Percentiles rank a stretch among this genome's conserved stretches.
Evolutionary conservation across 163 green algal genomes (phyloP).

Genomic region (Coccomyxa subellipsoidea): DNA sequence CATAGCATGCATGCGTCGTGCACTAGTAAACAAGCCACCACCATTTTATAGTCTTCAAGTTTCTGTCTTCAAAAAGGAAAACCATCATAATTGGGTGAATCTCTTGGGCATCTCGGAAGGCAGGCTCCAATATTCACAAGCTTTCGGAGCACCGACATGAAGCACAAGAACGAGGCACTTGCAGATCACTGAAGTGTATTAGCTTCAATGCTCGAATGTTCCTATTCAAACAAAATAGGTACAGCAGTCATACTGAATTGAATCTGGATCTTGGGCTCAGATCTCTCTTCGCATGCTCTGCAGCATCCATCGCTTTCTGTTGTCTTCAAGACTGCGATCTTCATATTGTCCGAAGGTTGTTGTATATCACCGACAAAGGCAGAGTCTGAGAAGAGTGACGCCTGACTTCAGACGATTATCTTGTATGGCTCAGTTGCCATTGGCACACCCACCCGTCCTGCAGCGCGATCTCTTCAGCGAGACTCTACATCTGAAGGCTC

Average conservation of each 20-base stretch:
- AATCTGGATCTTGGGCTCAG: too few species aligned
- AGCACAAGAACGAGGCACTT: too few species aligned
- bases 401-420: background rate
- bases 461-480: slow-evolving; percentile 48
- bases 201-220: too few species aligned
- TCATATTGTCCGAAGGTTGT: background rate
- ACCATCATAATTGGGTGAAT: too few species aligned
- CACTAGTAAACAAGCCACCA: too few species aligned
- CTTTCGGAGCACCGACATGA: background rate
- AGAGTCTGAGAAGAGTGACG: background rate
- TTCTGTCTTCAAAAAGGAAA: too few species aligned
- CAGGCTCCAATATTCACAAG: background rate
- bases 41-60: too few species aligned
- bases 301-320: background rate
- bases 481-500: slow-evolving; percentile 42
- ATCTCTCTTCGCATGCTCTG: background rate
- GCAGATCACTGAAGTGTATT: too few species aligned
- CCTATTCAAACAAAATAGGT: too few species aligned
- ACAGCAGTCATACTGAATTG: too few species aligned
- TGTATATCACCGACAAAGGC: background rate
- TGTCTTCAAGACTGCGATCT: background rate
- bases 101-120: too few species aligned
- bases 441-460: slow-evolving; percentile 11
- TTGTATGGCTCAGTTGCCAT: background rate
- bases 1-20: too few species aligned